Conservation (phyloP, 495 filamentous ascomycete species). For the Choiromyces venosus region DNA sequence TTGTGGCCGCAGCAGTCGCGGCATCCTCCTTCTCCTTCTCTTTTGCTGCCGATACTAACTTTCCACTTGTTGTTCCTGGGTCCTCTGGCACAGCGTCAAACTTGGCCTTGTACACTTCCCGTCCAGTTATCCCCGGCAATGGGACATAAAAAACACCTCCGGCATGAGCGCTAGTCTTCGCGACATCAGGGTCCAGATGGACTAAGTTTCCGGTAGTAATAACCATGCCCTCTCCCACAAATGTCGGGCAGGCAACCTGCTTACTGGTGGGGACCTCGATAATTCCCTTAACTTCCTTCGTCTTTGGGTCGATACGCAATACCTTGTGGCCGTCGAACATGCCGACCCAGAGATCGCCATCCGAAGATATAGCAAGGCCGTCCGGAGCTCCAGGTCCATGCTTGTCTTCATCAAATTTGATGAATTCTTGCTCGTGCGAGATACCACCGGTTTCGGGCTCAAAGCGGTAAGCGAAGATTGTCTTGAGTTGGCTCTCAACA, state of each 20-base stretch:
- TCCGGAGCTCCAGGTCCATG: slow-evolving; percentile 38
- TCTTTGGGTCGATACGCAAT: slow-evolving; percentile 32
- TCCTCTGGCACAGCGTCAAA: slow-evolving; percentile 13
- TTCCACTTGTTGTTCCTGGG: neutral
- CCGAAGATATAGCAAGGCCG: slow-evolving; percentile 38
- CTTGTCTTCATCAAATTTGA: slow-evolving; percentile 27
- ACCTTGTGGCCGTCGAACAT: slow-evolving; percentile 38
- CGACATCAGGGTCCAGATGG: slow-evolving; percentile 33
- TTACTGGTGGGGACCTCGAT: slow-evolving; percentile 35
- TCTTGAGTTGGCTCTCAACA: slow-evolving; percentile 28
- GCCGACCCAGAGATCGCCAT: slow-evolving; percentile 40
- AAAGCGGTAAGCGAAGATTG: slow-evolving; percentile 38
- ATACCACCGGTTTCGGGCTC: slow-evolving; percentile 33
- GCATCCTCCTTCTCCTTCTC: neutral
- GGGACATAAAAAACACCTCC: slow-evolving; percentile 35
- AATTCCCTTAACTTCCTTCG: slow-evolving; percentile 26
- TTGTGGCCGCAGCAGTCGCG: neutral
- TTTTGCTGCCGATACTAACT: neutral
- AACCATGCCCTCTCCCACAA: slow-evolving; percentile 35
- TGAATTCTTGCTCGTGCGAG: slow-evolving; percentile 30
- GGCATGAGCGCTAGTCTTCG: slow-evolving; percentile 22
- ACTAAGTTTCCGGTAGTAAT: slow-evolving; percentile 30
- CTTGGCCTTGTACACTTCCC: slow-evolving; percentile 27
- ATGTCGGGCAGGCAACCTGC: slow-evolving; percentile 39
- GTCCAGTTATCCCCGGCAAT: slow-evolving; percentile 28